Percentiles rank a stretch among this genome's conserved stretches.
Evolutionary conservation across 73 alveolate species (phyloP).

Genomic region (Uronychia setigera): DNA sequence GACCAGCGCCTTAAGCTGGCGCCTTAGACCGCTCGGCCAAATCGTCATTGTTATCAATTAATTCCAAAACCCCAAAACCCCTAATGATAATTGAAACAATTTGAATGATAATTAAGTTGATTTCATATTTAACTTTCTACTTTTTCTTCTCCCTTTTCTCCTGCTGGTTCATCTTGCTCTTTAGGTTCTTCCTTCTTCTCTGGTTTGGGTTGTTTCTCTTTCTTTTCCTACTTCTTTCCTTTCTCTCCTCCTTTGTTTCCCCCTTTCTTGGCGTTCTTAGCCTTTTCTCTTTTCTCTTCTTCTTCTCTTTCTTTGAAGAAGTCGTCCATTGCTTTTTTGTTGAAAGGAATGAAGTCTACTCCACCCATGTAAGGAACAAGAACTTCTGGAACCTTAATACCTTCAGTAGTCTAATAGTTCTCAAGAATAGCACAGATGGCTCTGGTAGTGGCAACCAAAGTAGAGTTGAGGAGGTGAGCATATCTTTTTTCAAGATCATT

Average conservation of each 20-base stretch:
- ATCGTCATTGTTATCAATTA: no score
- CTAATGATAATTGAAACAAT: no score
- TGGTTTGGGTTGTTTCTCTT: neutral
- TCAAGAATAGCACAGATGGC: constrained; percentile 98
- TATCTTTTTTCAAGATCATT: constrained; percentile 79
- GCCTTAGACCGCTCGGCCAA: no score
- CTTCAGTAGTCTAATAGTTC: constrained; percentile 96
- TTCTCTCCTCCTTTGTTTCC: constrained; percentile 5
- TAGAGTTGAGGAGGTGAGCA: constrained; percentile 98
- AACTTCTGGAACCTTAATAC: constrained; percentile 93
- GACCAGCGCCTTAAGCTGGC: no score
- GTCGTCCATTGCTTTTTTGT: constrained; percentile 22
- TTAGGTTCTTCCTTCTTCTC: neutral
- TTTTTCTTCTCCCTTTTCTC: no score
- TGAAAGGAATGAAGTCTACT: constrained; percentile 77
- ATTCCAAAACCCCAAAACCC: no score
- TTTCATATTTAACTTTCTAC: no score
- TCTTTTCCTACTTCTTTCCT: neutral
- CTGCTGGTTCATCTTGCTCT: neutral
- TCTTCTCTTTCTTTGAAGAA: constrained; percentile 34
- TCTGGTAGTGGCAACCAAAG: constrained; percentile 98
- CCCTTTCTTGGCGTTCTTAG: constrained; percentile 2
- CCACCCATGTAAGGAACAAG: constrained; percentile 94
- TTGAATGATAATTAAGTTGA: no score
- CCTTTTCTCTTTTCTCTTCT: constrained; percentile 19